A percentile compares a stretch with the other conserved stretches of the same genome.
Evolutionary conservation across 805 yeast species (phyloP).

Genomic region (Wickerhamiella parazyma): DNA sequence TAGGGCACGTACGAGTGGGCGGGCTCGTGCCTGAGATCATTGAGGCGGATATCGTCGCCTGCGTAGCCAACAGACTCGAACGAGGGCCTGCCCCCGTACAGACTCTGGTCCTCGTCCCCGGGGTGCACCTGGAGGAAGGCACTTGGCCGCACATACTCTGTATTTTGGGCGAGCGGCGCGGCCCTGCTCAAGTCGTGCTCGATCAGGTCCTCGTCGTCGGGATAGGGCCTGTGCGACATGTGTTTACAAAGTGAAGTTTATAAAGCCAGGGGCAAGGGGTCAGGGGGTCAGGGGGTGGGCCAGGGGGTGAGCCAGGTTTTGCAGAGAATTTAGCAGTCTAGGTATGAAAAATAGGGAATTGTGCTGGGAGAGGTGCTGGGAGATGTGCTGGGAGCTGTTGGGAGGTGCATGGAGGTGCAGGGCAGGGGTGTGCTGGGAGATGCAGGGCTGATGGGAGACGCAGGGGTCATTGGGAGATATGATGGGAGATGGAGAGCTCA

Average conservation of each 20-base stretch:
- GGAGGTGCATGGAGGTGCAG: too few relatives aligned
- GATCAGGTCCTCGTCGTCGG: background rate
- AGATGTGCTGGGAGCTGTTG: too few relatives aligned
- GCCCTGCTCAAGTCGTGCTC: conserved; percentile 1
- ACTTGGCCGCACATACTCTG: conserved; percentile 7
- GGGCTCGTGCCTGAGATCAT: background rate
- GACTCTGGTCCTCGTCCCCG: conserved; percentile 6
- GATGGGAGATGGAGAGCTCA: too few relatives aligned
- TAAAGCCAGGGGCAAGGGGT: background rate
- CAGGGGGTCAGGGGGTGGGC: background rate
- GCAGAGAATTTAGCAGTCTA: too few relatives aligned
- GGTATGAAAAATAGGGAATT: too few relatives aligned
- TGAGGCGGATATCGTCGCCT: conserved; percentile 5
- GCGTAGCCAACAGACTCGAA: conserved; percentile 1
- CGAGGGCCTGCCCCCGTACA: conserved; percentile 2
- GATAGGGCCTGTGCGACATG: background rate
- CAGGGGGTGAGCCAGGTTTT: too few relatives aligned
- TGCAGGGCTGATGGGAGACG: too few relatives aligned
- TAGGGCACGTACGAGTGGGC: conserved; percentile 12
- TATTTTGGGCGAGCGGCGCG: background rate
- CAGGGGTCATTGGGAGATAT: too few relatives aligned
- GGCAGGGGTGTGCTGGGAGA: too few relatives aligned
- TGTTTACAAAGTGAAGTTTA: background rate
- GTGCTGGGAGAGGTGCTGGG: too few relatives aligned
- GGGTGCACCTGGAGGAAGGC: conserved; percentile 5